Percentiles rank a stretch among this genome's conserved stretches.
Conservation (phyloP, 345 rosid species). For the Capsella bursapastoris region DNA sequence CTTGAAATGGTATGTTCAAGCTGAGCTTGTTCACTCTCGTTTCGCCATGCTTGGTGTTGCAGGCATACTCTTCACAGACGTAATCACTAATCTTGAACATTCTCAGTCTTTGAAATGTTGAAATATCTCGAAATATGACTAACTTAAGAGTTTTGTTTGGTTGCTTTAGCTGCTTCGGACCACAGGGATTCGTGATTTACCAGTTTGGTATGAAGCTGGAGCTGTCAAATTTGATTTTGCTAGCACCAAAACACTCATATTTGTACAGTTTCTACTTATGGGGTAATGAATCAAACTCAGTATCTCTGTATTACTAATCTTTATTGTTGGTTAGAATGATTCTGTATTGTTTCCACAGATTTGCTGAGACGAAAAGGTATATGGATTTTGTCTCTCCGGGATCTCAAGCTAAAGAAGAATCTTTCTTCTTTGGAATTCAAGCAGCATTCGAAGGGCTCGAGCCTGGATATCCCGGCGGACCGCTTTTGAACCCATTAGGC, state of each 20-base stretch:
- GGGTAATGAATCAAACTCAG: slow-evolving; percentile 54
- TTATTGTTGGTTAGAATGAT: not conserved
- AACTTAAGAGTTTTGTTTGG: slow-evolving; percentile 18
- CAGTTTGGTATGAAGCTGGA: slow-evolving; percentile 97
- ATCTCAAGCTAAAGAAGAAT: slow-evolving; percentile 79
- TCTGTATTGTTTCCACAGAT: slow-evolving; percentile 44
- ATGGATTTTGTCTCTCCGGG: slow-evolving; percentile 87
- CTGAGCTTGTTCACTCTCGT: slow-evolving; percentile 89
- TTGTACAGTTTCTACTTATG: slow-evolving; percentile 80
- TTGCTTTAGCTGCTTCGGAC: slow-evolving; percentile 68
- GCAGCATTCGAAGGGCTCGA: slow-evolving; percentile 78
- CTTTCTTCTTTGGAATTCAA: slow-evolving; percentile 92
- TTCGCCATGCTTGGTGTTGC: slow-evolving; percentile 96
- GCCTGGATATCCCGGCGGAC: slow-evolving; percentile 98
- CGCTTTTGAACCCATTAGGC: slow-evolving; percentile 87
- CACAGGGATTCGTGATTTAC: slow-evolving; percentile 69
- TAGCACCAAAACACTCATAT: slow-evolving; percentile 68
- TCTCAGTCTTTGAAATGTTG: not conserved
- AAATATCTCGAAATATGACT: not conserved
- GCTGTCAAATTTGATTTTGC: slow-evolving; percentile 77
- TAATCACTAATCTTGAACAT: slow-evolving; percentile 17
- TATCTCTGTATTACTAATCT: not conserved
- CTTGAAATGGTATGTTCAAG: slow-evolving; percentile 97
- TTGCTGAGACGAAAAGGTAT: slow-evolving; percentile 85
- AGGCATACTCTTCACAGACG: slow-evolving; percentile 93